phyloP scores from a whole-genome alignment of 2,329 filamentous ascomycete species.

The Botryotinia calthae region DNA sequence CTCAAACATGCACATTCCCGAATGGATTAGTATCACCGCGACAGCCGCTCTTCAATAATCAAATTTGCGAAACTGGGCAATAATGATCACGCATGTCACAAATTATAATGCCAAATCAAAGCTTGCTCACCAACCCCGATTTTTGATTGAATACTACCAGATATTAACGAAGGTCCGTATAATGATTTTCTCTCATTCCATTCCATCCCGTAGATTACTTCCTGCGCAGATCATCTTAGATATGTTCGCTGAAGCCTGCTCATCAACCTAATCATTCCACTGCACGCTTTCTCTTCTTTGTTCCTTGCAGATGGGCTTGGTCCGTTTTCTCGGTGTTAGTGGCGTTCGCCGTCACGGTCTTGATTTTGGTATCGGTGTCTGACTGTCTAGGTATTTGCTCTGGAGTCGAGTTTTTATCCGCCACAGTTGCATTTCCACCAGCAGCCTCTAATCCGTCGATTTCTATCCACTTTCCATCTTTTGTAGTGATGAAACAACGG shows the following conservation, averaged over 20 bases:
- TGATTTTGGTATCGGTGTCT: background rate
- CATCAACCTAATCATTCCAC: background rate
- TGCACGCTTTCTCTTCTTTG: background rate
- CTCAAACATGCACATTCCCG: background rate
- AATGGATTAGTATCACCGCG: background rate
- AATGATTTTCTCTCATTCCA: background rate
- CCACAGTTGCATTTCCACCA: background rate
- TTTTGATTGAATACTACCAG: background rate
- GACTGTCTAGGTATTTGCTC: background rate
- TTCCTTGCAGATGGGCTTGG: background rate
- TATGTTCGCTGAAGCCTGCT: background rate
- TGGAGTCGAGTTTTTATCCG: rapidly evolving
- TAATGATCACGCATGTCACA: background rate
- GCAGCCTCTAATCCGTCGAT: background rate
- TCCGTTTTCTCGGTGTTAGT: background rate
- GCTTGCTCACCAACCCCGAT: background rate
- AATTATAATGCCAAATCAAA: background rate
- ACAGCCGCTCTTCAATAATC: background rate
- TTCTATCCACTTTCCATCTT: background rate
- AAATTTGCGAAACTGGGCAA: background rate
- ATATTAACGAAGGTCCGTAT: background rate
- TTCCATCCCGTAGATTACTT: background rate
- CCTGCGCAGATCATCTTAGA: background rate
- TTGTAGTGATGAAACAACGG: background rate
- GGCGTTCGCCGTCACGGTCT: background rate